These are phyloP conservation scores for Trichoderma reesei DNA, from an alignment of 495 filamentous ascomycete species.

Conservation along the genomic window DNA sequence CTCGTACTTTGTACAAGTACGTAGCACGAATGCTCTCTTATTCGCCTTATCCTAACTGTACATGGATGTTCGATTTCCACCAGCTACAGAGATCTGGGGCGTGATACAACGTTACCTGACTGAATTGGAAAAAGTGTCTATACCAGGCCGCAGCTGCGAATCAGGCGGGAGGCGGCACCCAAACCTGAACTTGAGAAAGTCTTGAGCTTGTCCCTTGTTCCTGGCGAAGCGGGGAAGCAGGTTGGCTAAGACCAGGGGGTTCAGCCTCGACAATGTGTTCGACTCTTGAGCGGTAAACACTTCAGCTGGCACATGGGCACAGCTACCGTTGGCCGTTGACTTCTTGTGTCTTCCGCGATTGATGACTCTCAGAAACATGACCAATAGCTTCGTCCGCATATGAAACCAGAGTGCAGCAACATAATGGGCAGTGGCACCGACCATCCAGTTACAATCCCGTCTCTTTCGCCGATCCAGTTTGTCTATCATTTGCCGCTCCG, in stretches of 20 bases:
- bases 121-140: not conserved
- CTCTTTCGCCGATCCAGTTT: too few relatives aligned
- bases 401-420: not conserved
- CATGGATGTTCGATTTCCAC: not conserved
- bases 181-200: not conserved
- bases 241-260: not conserved
- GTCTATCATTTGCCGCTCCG: not conserved
- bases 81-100: not conserved
- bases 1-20: too few relatives aligned
- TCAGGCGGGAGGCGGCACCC: not conserved
- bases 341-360: too few relatives aligned
- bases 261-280: not conserved
- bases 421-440: too few relatives aligned
- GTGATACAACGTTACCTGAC: constrained; percentile 7
- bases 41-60: not conserved
- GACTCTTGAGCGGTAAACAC: too few relatives aligned
- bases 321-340: too few relatives aligned
- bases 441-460: not conserved
- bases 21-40: not conserved
- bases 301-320: too few relatives aligned
- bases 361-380: too few relatives aligned
- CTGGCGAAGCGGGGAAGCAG: not conserved
- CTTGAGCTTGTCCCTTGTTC: not conserved
- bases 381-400: not conserved
- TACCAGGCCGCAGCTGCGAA: not conserved